A percentile compares a stretch with the other conserved stretches of the same genome.
phyloP scores from a whole-genome alignment of 2,329 filamentous ascomycete species.

The Xylariaceae sp. region DNA sequence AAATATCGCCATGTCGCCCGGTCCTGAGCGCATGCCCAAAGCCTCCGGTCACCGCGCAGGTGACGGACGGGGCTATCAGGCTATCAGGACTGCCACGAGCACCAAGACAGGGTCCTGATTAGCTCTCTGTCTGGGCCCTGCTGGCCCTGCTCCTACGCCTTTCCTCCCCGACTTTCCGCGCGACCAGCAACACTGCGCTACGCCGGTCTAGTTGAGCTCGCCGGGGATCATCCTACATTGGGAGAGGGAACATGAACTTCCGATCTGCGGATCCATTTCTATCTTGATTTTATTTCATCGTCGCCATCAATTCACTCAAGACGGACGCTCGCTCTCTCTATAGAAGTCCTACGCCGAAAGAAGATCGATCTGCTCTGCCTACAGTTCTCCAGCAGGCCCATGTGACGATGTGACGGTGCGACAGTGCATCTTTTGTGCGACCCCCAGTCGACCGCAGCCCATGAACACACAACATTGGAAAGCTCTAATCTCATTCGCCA shows the following conservation, averaged over 20 bases:
- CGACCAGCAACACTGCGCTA: constrained; percentile 16
- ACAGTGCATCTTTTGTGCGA: constrained; percentile 10
- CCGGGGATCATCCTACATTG: constrained; percentile 35
- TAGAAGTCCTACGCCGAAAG: constrained; percentile 22
- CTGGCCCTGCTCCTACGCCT: constrained; percentile 14
- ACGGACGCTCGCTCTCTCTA: constrained; percentile 15
- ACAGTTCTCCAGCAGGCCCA: constrained; percentile 18
- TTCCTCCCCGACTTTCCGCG: constrained; percentile 21
- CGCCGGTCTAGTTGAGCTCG: constrained; percentile 23
- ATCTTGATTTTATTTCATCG: constrained; percentile 18
- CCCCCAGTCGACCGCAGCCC: constrained; percentile 15
- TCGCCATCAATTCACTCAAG: constrained; percentile 18
- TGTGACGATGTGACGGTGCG: constrained; percentile 20
- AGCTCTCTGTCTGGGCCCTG: constrained; percentile 18
- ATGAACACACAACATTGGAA: constrained; percentile 10
- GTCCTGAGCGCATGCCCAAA: constrained; percentile 19
- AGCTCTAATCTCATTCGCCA: constrained; percentile 17
- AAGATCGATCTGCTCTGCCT: constrained; percentile 34
- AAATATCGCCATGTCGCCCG: constrained; percentile 19
- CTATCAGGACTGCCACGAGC: constrained; percentile 23
- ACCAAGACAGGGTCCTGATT: constrained; percentile 27
- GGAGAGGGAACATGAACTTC: constrained; percentile 35
- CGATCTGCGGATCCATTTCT: constrained; percentile 31
- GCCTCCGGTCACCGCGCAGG: constrained; percentile 18
- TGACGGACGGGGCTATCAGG: constrained; percentile 25